Evolutionary conservation across 2,329 filamentous ascomycete genomes (phyloP).

Genomic region (Ceratocystis variospora): DNA sequence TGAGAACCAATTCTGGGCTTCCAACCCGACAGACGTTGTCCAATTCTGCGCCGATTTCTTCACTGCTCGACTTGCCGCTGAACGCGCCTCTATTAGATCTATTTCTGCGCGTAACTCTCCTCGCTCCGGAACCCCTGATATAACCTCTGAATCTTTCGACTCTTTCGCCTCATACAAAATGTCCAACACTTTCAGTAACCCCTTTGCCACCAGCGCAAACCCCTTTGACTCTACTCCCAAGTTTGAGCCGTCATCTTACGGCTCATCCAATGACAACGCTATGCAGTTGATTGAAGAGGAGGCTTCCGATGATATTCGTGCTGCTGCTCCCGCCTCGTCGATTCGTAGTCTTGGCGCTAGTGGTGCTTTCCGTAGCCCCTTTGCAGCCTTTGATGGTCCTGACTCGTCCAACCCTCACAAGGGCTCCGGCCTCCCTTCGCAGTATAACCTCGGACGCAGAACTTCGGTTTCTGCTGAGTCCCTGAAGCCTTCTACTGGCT

Average conservation of each 20-base stretch:
- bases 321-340: conserved; percentile 58
- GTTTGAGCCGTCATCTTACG: conserved; percentile 25
- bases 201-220: conserved; percentile 53
- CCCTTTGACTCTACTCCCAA: conserved; percentile 51
- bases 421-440: conserved; percentile 64
- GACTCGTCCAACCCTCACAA: conserved; percentile 36
- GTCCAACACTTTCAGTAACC: conserved; percentile 64
- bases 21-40: conserved; percentile 48
- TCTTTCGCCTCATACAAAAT: conserved; percentile 18
- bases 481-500: conserved; percentile 71
- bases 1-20: conserved; percentile 44
- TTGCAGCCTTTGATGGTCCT: conserved; percentile 38
- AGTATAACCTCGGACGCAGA: conserved; percentile 86
- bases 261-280: conserved; percentile 26
- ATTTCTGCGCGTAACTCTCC: conserved; percentile 17
- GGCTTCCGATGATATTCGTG: conserved; percentile 63
- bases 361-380: conserved; percentile 30
- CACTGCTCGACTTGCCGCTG: conserved; percentile 48
- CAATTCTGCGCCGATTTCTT: conserved; percentile 61
- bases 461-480: conserved; percentile 96
- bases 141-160: conserved; percentile 14
- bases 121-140: conserved; percentile 17
- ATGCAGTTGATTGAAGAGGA: conserved; percentile 59
- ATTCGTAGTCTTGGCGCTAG: conserved; percentile 6
- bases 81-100: conserved; percentile 34